Base-by-base conservation (phyloP, 1,284 basidiomycete species). In the Ceratobasidium sp. region DNA sequence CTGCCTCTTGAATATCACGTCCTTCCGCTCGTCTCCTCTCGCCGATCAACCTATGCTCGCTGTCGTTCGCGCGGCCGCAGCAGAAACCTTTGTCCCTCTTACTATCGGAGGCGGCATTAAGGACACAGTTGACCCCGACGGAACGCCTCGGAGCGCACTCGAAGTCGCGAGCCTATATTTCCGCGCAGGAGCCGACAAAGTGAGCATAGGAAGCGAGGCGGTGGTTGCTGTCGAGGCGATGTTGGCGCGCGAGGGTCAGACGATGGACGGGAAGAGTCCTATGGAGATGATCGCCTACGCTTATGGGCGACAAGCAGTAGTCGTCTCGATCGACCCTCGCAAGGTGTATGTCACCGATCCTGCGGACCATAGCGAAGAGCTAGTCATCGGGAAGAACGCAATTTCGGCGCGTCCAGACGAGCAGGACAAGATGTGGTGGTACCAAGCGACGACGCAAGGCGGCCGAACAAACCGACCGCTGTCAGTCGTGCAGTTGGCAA, bases 101-200 rank as follows among this genome's bases (percentile, higher is more conserved):
- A 99, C 98, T 23, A 97, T 99, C 80, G 98, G 98, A 42, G 98
- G 98, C 45, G 98, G 98, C 0, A 99, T 99, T 87, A 97, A 96
- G 85, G 97, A 99, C 85, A 93, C 92, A 11, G 87, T 94, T 80
- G 98, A 99, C 82, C 98, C 98, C 0, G 97, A 99, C 83, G 97
- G 97, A 45, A 98, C 96, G 4, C 85, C 86, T 65, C 92, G 91
- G 77, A 88, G 90, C 23, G 98, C 98, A 31, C 88, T 98, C 75
- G 96, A 99, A 84, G 97, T 99, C 56, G 98, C 98, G 0, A 94
- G 95, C 8, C 91, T 92, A 15, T 99, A 99, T 85, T 99, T 99
- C 86, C 91, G 98, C 58, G 95, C 94, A 0, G 98, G 98, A 1
- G 98, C 98, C 3, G 98, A 99, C 87, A 99, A 98, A 86, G 96